phyloP scores from a whole-genome alignment of 768 basidiomycete species.

The Agrocybe pediades region DNA sequence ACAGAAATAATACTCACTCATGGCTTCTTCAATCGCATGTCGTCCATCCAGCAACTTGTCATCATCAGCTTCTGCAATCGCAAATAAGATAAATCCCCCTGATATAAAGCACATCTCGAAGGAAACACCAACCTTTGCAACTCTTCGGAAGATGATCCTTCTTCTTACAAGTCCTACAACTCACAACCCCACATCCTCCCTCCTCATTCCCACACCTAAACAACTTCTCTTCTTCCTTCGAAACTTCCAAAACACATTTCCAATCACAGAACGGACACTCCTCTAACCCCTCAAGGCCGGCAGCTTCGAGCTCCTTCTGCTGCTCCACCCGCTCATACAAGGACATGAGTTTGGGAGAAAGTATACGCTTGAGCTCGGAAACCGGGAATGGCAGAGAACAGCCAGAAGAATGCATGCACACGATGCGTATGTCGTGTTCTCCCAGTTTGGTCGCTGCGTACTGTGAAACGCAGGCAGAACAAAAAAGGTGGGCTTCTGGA shows the following conservation, averaged over 20 bases:
- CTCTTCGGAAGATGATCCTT: conserved; percentile 81
- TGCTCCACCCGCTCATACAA: conserved; percentile 78
- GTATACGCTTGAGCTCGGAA: conserved; percentile 67
- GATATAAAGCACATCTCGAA: background rate
- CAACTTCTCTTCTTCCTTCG: conserved; percentile 59
- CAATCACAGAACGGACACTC: conserved; percentile 93
- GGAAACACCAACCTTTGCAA: conserved; percentile 61
- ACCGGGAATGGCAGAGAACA: conserved; percentile 70
- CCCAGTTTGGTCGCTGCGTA: conserved; percentile 73
- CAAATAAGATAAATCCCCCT: background rate
- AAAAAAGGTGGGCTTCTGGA: conserved; percentile 88
- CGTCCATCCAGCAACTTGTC: conserved; percentile 74
- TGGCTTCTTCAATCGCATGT: conserved; percentile 88
- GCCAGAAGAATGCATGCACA: conserved; percentile 83
- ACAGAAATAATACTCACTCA: conserved; percentile 57
- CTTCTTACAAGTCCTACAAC: conserved; percentile 80
- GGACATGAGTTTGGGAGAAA: conserved; percentile 64
- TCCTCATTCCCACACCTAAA: conserved; percentile 59
- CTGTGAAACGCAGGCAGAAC: conserved; percentile 64
- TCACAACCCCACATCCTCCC: conserved; percentile 74
- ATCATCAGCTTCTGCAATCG: conserved; percentile 64
- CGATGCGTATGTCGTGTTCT: conserved; percentile 57
- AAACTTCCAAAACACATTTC: conserved; percentile 72
- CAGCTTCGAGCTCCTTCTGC: conserved; percentile 77
- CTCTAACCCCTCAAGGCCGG: conserved; percentile 78